Conservation (phyloP, 768 basidiomycete species). For the Lentinula sp. region DNA sequence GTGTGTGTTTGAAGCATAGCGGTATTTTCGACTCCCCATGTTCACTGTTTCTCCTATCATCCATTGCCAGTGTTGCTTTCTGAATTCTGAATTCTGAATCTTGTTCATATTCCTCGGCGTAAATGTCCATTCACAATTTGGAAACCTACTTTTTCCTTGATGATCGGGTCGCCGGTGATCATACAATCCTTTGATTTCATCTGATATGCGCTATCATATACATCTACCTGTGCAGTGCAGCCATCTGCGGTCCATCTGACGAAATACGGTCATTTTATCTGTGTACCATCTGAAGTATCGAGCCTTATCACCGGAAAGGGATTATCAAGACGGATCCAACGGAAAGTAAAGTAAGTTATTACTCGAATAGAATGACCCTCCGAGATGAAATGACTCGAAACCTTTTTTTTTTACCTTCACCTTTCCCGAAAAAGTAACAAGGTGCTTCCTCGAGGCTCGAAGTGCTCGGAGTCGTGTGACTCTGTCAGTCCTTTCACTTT, state of each 20-base stretch:
- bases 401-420: constrained; percentile 38
- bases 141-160: no score
- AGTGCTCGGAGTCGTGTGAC: constrained; percentile 8
- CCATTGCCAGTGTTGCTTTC: no score
- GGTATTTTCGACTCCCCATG: not conserved
- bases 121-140: no score
- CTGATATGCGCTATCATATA: not conserved
- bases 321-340: no score
- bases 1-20: constrained; percentile 5
- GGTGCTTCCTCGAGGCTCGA: no score
- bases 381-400: constrained; percentile 30
- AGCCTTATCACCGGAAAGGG: no score
- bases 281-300: no score
- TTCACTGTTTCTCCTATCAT: no score
- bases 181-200: not conserved
- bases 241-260: constrained; percentile 91
- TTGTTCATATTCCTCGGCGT: no score
- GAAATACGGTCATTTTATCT: constrained; percentile 98
- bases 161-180: not conserved
- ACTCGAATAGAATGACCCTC: constrained; percentile 74
- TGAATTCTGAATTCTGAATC: no score
- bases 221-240: constrained; percentile 33
- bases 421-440: constrained; percentile 66
- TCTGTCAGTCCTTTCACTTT: no score
- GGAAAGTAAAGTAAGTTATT: constrained; percentile 85